Evolutionary conservation across 192 early-diverging fungal genomes (phyloP).

Genomic region (Coemansia sp.): DNA sequence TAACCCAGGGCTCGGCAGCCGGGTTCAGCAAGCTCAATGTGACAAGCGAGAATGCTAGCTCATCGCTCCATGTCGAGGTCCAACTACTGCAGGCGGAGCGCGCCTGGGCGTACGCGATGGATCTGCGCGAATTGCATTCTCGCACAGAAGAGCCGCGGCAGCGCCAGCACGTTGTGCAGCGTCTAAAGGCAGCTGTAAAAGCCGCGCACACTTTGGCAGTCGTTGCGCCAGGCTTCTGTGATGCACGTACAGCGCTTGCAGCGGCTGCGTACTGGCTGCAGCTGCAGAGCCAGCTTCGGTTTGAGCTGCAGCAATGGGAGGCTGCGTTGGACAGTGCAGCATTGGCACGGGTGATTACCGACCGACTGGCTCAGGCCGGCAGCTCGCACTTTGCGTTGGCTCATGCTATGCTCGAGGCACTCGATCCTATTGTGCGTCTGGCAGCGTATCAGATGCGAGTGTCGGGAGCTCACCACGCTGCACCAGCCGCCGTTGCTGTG

Average conservation of each 20-base stretch:
- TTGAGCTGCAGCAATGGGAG: conserved; percentile 44
- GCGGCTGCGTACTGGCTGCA: conserved; percentile 42
- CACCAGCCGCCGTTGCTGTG: conserved; percentile 25
- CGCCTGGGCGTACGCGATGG: conserved; percentile 52
- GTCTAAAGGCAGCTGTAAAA: conserved; percentile 36
- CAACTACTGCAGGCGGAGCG: conserved; percentile 46
- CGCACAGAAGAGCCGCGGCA: conserved; percentile 52
- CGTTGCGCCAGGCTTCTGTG: conserved; percentile 14
- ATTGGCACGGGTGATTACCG: conserved; percentile 21
- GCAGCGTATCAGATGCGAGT: conserved; percentile 46
- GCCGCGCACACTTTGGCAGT: conserved; percentile 25
- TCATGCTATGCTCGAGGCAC: conserved; percentile 22
- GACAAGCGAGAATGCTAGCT: conserved; percentile 18
- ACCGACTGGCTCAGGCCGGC: conserved; percentile 25
- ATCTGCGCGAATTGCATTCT: conserved; percentile 45
- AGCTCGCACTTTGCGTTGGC: conserved; percentile 34
- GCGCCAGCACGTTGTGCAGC: conserved; percentile 41
- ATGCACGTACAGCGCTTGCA: conserved; percentile 26
- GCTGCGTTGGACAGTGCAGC: conserved; percentile 42
- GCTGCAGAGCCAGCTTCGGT: conserved; percentile 32
- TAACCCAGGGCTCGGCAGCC: conserved; percentile 31
- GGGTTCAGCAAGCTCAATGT: conserved; percentile 22
- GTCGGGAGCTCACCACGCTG: conserved; percentile 27
- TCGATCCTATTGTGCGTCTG: conserved; percentile 43
- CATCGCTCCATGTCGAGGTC: conserved; percentile 35